Evolutionary conservation across 1,284 basidiomycete genomes (phyloP).

Genomic region (Ustilago tritici): DNA sequence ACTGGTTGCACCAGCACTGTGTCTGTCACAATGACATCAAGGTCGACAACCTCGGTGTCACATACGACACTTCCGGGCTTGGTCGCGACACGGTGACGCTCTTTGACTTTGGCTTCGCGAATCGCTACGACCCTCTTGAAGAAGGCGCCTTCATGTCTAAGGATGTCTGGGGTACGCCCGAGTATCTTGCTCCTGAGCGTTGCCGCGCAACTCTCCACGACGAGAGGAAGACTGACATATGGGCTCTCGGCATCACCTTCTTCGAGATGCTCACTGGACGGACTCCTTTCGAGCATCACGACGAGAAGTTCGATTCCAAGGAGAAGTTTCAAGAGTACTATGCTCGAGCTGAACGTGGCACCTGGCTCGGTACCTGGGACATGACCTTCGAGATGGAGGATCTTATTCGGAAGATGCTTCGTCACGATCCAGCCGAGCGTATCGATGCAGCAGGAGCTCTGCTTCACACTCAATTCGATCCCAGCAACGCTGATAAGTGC

Average conservation of each 20-base stretch:
- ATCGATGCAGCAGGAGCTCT: constrained; percentile 48
- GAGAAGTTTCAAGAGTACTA: constrained; percentile 60
- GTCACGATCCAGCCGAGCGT: constrained; percentile 29
- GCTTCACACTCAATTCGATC: constrained; percentile 44
- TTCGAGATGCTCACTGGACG: constrained; percentile 63
- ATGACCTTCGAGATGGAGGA: constrained; percentile 46
- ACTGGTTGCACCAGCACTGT: constrained; percentile 58
- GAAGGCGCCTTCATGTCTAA: constrained; percentile 45
- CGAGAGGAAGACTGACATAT: constrained; percentile 57
- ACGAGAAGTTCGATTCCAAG: constrained; percentile 51
- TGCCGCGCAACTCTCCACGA: constrained; percentile 52
- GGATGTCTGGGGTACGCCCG: constrained; percentile 57
- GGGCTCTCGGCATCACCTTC: constrained; percentile 62
- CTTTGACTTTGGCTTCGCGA: constrained; percentile 63
- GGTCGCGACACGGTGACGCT: constrained; percentile 33
- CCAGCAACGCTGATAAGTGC: constrained; percentile 11
- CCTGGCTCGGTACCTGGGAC: constrained; percentile 54
- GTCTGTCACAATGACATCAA: constrained; percentile 65
- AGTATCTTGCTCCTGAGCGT: constrained; percentile 62
- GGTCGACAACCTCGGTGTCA: constrained; percentile 56
- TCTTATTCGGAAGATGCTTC: constrained; percentile 54
- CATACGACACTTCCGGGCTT: constrained; percentile 43
- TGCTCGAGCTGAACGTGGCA: constrained; percentile 41
- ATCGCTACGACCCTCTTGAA: constrained; percentile 46
- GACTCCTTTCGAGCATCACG: constrained; percentile 59